Percentiles rank a stretch among this genome's conserved stretches.
Conservation (phyloP, 2,329 filamentous ascomycete species). For the Fusarium mundagurra region DNA sequence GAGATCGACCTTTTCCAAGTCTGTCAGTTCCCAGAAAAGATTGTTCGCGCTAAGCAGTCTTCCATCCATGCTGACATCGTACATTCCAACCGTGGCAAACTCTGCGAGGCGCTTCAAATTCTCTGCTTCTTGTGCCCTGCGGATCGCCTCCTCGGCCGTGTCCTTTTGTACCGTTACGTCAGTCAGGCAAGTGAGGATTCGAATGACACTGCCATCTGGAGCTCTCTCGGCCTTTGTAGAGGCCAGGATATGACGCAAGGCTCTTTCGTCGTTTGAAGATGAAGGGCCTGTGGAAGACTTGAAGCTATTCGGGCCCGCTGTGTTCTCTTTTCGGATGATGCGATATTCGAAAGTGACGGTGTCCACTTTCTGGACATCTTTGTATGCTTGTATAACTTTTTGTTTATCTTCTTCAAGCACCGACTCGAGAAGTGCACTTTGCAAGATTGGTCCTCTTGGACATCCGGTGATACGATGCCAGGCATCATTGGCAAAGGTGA, state of each 20-base stretch:
- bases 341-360: slow-evolving; percentile 60
- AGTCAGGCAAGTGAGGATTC: slow-evolving; percentile 60
- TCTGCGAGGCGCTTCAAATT: slow-evolving; percentile 65
- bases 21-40: slow-evolving; percentile 63
- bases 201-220: slow-evolving; percentile 54
- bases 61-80: slow-evolving; percentile 62
- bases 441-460: slow-evolving; percentile 46
- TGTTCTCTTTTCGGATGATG: slow-evolving; percentile 24
- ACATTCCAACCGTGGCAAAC: slow-evolving; percentile 64
- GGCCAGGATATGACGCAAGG: slow-evolving; percentile 57
- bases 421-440: slow-evolving; percentile 54
- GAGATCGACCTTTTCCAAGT: slow-evolving; percentile 56
- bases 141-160: slow-evolving; percentile 59
- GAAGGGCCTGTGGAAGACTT: slow-evolving; percentile 31
- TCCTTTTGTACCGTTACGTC: slow-evolving; percentile 62
- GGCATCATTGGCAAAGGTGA: slow-evolving; percentile 77
- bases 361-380: slow-evolving; percentile 50
- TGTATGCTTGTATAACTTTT: slow-evolving; percentile 54
- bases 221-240: slow-evolving; percentile 59
- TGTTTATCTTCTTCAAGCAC: slow-evolving; percentile 58
- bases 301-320: slow-evolving; percentile 1
- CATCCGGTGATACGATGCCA: slow-evolving; percentile 65
- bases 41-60: slow-evolving; percentile 62
- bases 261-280: slow-evolving; percentile 42
- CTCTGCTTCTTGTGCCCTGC: slow-evolving; percentile 61